These are phyloP conservation scores for Cornus suecica DNA, from an alignment of 148 eudicot species.

Conservation along the genomic window DNA sequence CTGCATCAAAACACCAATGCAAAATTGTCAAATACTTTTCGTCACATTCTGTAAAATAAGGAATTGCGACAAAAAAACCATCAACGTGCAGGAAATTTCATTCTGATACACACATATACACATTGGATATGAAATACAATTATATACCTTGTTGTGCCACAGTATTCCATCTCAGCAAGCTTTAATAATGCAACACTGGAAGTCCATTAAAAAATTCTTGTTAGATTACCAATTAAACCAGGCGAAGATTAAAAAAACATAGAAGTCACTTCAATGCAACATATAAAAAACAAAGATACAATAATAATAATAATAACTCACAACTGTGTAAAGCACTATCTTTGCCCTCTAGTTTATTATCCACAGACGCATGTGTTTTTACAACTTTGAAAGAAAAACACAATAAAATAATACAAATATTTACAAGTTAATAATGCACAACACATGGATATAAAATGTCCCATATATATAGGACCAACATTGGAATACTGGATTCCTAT, in stretches of 20 bases:
- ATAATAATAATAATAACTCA: neutral
- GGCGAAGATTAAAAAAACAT: neutral
- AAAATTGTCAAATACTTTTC: neutral
- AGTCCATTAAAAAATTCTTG: neutral
- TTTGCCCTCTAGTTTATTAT: neutral
- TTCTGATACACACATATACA: neutral
- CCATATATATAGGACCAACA: too few relatives aligned
- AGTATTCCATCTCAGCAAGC: slow-evolving; percentile 91
- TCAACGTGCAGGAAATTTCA: neutral
- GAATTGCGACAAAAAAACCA: neutral
- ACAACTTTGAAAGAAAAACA: neutral
- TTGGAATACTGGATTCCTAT: too few relatives aligned
- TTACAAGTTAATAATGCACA: too few relatives aligned
- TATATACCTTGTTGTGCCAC: slow-evolving; percentile 94
- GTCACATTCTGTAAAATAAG: neutral
- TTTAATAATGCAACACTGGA: slow-evolving; percentile 80
- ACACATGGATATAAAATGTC: too few relatives aligned
- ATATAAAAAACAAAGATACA: neutral
- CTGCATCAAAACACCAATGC: slow-evolving; percentile 41
- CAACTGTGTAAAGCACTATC: neutral
- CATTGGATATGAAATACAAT: neutral
- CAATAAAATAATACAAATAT: too few relatives aligned
- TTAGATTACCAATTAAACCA: slow-evolving; percentile 1
- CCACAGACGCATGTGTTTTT: neutral
- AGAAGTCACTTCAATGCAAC: neutral